phyloP scores from a whole-genome alignment of 1,284 basidiomycete species.

The Rhodotorula sp. region DNA sequence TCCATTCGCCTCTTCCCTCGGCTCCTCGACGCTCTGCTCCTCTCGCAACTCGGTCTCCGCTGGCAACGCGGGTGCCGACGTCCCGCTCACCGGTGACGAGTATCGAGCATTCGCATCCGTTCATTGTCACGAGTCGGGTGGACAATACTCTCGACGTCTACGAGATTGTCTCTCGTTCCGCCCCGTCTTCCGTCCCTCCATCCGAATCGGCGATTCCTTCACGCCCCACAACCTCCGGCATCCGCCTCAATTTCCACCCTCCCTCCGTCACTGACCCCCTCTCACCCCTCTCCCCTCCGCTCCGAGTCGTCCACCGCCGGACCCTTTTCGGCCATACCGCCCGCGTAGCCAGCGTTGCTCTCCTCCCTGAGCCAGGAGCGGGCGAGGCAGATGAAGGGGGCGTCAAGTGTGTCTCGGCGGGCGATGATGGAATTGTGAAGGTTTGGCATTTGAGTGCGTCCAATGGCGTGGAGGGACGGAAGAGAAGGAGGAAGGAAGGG shows the following conservation, averaged over 20 bases:
- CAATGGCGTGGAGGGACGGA: neutral
- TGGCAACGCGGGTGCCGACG: neutral
- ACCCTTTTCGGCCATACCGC: slow-evolving; percentile 47
- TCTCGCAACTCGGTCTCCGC: neutral
- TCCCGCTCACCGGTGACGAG: slow-evolving; percentile 23
- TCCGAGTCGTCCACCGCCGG: slow-evolving; percentile 28
- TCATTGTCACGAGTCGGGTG: slow-evolving; percentile 43
- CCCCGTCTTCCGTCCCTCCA: neutral
- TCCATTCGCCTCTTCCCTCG: slow-evolving; percentile 24
- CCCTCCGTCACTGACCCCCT: neutral
- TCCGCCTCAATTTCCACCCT: neutral
- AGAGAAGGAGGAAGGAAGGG: neutral
- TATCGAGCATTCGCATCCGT: slow-evolving; percentile 44
- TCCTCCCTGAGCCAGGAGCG: slow-evolving; percentile 40
- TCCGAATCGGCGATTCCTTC: neutral
- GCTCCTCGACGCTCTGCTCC: slow-evolving; percentile 3
- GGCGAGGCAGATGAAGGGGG: slow-evolving; percentile 32
- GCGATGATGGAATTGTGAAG: slow-evolving; percentile 46
- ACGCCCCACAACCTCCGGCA: neutral
- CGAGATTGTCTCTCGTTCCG: slow-evolving; percentile 22
- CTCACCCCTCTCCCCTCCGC: slow-evolving; percentile 17
- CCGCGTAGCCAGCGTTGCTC: slow-evolving; percentile 43
- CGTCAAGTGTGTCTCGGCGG: slow-evolving; percentile 44
- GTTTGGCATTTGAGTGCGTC: slow-evolving; percentile 43
- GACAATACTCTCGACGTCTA: slow-evolving; percentile 47